A percentile compares a stretch with the other conserved stretches of the same genome.
These are phyloP conservation scores for Sporothrix sp. DNA, from an alignment of 2,329 filamentous ascomycete genomes.

Conservation along the genomic window DNA sequence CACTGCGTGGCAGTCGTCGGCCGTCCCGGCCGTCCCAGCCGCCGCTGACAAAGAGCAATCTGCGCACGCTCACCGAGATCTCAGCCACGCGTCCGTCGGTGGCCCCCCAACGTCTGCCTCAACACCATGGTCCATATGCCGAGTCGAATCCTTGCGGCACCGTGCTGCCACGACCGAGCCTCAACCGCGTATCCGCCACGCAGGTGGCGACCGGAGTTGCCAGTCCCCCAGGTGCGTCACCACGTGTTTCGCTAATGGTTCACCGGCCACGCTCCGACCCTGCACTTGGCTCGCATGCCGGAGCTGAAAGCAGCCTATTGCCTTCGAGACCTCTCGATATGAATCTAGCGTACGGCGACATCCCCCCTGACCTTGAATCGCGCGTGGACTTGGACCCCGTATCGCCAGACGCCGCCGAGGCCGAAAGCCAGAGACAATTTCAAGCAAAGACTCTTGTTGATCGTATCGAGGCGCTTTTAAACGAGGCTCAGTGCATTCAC, in stretches of 20 bases:
- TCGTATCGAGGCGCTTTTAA: slow-evolving; percentile 65
- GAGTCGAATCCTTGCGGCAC: slow-evolving; percentile 37
- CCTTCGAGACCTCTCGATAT: slow-evolving; percentile 59
- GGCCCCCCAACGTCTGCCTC: slow-evolving; percentile 29
- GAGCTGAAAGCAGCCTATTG: slow-evolving; percentile 13
- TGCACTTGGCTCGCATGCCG: slow-evolving; percentile 19
- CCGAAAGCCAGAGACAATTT: slow-evolving; percentile 36
- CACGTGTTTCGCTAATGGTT: slow-evolving; percentile 24
- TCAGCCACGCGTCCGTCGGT: slow-evolving; percentile 39
- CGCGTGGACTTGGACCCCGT: slow-evolving; percentile 36
- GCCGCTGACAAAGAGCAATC: slow-evolving; percentile 43
- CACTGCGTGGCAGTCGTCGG: slow-evolving; percentile 16
- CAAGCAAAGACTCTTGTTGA: slow-evolving; percentile 49
- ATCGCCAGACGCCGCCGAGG: background rate
- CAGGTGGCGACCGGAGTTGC: background rate
- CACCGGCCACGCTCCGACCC: slow-evolving; percentile 34
- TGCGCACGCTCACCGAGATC: slow-evolving; percentile 43
- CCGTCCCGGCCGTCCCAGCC: slow-evolving; percentile 22
- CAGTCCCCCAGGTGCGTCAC: slow-evolving; percentile 7
- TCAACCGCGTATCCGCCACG: slow-evolving; percentile 13
- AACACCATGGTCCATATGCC: slow-evolving; percentile 32
- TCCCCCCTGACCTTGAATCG: slow-evolving; percentile 57
- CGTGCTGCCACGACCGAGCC: slow-evolving; percentile 30
- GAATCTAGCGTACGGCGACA: slow-evolving; percentile 81
- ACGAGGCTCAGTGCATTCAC: slow-evolving; percentile 83